phyloP scores from a whole-genome alignment of 345 rosid species.

The Linum usitatissimum region DNA sequence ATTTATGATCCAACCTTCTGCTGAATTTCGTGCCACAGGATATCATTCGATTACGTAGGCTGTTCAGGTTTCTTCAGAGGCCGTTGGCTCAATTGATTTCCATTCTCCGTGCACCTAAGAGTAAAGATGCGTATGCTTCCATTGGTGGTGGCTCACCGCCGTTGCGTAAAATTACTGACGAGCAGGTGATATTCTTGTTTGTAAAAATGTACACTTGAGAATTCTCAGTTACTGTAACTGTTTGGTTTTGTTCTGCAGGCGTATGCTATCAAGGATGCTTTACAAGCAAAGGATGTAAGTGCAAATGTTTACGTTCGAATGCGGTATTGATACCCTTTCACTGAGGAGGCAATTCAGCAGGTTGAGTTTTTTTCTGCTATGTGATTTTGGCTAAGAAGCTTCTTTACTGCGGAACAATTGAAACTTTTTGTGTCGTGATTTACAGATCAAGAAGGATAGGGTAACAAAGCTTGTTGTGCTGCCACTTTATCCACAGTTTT shows the following conservation, averaged over 20 bases:
- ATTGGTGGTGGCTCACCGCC: slow-evolving; percentile 98
- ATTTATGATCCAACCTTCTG: too few relatives aligned
- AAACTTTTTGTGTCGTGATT: not conserved
- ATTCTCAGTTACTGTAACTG: not conserved
- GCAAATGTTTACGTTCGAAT: slow-evolving; percentile 73
- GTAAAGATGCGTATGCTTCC: slow-evolving; percentile 94
- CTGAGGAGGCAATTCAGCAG: slow-evolving; percentile 85
- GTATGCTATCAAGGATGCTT: slow-evolving; percentile 48
- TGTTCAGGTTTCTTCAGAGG: slow-evolving; percentile 67
- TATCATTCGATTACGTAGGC: slow-evolving; percentile 77
- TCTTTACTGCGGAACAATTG: not conserved
- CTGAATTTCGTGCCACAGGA: slow-evolving; percentile 53
- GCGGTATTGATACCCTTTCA: slow-evolving; percentile 90
- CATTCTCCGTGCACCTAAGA: slow-evolving; percentile 71
- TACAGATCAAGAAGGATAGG: slow-evolving; percentile 65
- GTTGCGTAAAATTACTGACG: slow-evolving; percentile 69
- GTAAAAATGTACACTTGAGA: not conserved
- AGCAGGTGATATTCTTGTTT: slow-evolving; percentile 36
- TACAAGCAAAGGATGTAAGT: slow-evolving; percentile 47
- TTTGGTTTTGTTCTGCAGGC: slow-evolving; percentile 32
- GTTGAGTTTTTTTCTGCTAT: slow-evolving; percentile 15
- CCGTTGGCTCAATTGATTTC: slow-evolving; percentile 77
- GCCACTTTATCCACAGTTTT: slow-evolving; percentile 88
- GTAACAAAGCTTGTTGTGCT: slow-evolving; percentile 83
- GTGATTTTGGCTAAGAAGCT: not conserved